Evolutionary conservation across 2,329 filamentous ascomycete species (phyloP), one percentile per base, ranked within the genome.

Genomic region (Dactylellina cionopaga): DNA sequence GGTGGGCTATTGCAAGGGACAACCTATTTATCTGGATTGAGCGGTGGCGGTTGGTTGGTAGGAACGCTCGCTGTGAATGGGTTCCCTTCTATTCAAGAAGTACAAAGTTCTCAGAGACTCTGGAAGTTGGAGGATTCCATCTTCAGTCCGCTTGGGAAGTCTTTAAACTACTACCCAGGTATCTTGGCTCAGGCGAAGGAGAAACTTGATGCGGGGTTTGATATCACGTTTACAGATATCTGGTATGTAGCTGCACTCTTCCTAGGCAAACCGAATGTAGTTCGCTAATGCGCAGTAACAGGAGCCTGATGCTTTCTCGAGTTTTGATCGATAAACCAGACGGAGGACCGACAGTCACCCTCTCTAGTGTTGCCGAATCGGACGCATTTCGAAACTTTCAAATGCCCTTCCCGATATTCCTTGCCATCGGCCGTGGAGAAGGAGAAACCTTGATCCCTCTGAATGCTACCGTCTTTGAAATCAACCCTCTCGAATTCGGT

Each of bases 11-110:
- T 96, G 74, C 92, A 96, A 82, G 85, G 90, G 2, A 81, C 91
- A 0, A 96, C 92, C 0, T 96, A 96, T 78, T 80, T 96, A 10
- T 85, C 91, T 1, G 92, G 91, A 6, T 83, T 96, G 2, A 94
- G 91, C 5, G 92, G 92, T 27, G 92, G 92, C 59, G 87, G 89
- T 55, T 96, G 92, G 92, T 83, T 96, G 15, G 86, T 96, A 3
- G 91, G 91, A n/a, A 92, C 89, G 60, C 82, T 96, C 7, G 93
- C 87, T 71, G 83, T 88, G 76, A 88, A 89, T 79, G 55, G 96
- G 11, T 71, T 71, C 13, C 66, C 66, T 1, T 52, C 58, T 2
- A 64, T 71, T 19, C 29, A 33, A 11, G 33, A 71, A 15, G 59
- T 71, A n/a, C 51, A 64, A 19, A 39, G 51, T 6, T 71, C 66